Percentiles rank a stretch among this genome's conserved stretches.
Evolutionary conservation across 345 rosid genomes (phyloP).

Genomic region (Lepidium sativum): DNA sequence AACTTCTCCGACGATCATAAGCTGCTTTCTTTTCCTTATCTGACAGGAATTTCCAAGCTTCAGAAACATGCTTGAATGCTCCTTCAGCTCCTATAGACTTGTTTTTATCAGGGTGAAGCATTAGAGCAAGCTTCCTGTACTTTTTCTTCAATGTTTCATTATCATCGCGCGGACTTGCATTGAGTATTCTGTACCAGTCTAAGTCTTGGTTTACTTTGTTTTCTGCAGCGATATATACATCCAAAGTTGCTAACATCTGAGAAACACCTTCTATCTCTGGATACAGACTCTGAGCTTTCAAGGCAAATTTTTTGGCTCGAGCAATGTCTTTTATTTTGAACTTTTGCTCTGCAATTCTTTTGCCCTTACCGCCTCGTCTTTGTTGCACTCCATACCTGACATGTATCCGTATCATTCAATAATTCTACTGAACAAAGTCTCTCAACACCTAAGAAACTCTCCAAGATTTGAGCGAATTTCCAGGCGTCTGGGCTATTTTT

Average conservation of each 20-base stretch:
- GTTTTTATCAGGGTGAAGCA: constrained; percentile 69
- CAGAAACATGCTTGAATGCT: constrained; percentile 51
- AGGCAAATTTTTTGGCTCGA: constrained; percentile 57
- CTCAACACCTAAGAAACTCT: background rate
- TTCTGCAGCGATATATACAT: constrained; percentile 43
- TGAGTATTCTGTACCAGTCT: constrained; percentile 53
- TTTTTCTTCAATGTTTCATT: constrained; percentile 46
- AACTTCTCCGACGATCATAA: constrained; percentile 45
- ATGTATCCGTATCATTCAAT: constrained; percentile 9
- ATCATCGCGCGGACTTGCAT: constrained; percentile 44
- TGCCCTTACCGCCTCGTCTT: constrained; percentile 58
- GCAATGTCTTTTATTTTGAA: constrained; percentile 37
- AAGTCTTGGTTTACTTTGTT: constrained; percentile 38
- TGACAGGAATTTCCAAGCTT: constrained; percentile 76
- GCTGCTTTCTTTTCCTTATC: constrained; percentile 46
- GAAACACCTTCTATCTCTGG: constrained; percentile 49
- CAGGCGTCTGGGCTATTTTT: background rate
- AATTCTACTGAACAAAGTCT: background rate
- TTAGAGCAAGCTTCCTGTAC: constrained; percentile 54
- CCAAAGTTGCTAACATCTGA: constrained; percentile 48
- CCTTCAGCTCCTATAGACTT: constrained; percentile 60
- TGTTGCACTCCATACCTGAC: constrained; percentile 53
- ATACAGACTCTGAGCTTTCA: constrained; percentile 62
- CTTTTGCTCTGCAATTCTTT: constrained; percentile 63
- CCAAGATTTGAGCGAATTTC: background rate